phyloP scores from a whole-genome alignment of 805 yeast species.

The Metschnikowia hibisci region DNA sequence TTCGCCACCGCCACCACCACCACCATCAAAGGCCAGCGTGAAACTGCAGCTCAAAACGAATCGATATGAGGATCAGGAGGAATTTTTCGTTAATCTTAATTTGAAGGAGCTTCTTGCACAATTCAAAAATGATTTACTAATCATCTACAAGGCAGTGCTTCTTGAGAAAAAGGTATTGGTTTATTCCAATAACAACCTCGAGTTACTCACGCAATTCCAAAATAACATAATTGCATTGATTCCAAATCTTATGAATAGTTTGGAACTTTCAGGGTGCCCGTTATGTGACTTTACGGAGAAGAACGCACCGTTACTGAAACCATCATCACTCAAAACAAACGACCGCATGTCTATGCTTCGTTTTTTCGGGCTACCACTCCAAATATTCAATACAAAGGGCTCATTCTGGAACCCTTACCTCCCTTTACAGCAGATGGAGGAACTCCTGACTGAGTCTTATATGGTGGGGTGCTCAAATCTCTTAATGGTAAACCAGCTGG shows the following conservation, averaged over 20 bases:
- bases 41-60: slow-evolving; percentile 16
- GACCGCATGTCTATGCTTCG: slow-evolving; percentile 72
- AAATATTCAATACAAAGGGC: slow-evolving; percentile 73
- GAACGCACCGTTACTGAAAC: slow-evolving; percentile 46
- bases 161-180: slow-evolving; percentile 72
- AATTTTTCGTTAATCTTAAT: slow-evolving; percentile 61
- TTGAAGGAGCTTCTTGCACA: slow-evolving; percentile 59
- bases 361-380: slow-evolving; percentile 86
- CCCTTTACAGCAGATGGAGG: slow-evolving; percentile 88
- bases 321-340: slow-evolving; percentile 68
- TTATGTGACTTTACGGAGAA: slow-evolving; percentile 50
- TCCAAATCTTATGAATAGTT: slow-evolving; percentile 70
- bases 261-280: slow-evolving; percentile 81
- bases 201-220: slow-evolving; percentile 74
- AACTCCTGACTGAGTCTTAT: slow-evolving; percentile 62
- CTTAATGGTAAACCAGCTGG: slow-evolving; percentile 61
- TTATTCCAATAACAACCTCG: slow-evolving; percentile 72
- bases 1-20: slow-evolving; percentile 1
- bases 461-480: slow-evolving; percentile 88
- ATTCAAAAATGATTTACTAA: slow-evolving; percentile 56
- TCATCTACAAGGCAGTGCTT: slow-evolving; percentile 70
- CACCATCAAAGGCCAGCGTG: background rate
- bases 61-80: slow-evolving; percentile 32
- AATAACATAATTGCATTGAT: slow-evolving; percentile 78
- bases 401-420: slow-evolving; percentile 90